Evolutionary conservation across 2,329 filamentous ascomycete species (phyloP), one percentile per base, ranked within the genome.

Genomic region (Xylaria sp.): DNA sequence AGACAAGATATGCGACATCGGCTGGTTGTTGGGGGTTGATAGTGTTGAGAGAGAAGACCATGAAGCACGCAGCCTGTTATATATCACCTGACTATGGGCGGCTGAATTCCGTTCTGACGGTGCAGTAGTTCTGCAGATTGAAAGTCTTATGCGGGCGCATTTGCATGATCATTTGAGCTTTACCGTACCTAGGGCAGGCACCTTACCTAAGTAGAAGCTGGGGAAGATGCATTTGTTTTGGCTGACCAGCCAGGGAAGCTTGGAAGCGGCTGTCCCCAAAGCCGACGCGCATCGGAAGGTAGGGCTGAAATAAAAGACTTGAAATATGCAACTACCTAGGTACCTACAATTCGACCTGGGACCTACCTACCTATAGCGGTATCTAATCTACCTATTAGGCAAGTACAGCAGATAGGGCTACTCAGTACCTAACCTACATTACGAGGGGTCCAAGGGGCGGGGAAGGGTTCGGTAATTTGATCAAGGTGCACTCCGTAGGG

Each of bases 161-260:
- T 21, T 59, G 60, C 60, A 59, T 63, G 51, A 63, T 63, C 60
- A 63, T 46, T 37, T 52, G 57, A 57, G 61, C 52, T 63, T 60
- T 60, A 21, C 46, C 61, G n/a, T n/a, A n/a, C n/a, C n/a, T n/a
- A n/a, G n/a, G n/a, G n/a, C n/a, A n/a, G n/a, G n/a, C n/a, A n/a
- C n/a, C n/a, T n/a, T n/a, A n/a, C n/a, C 47, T 46, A 47, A 51
- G 46, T 21, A 57, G 61, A 60, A 63, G 52, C 57, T 53, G 57
- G 57, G 57, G 42, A 52, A 47, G 51, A 31, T 43, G 21, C 58
- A 33, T 51, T 60, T 43, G 51, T 46, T 31, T 31, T 31, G 28
- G 7, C 35, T 9, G 35, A n/a, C n/a, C n/a, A n/a, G n/a, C n/a
- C n/a, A n/a, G n/a, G n/a, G n/a, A n/a, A n/a, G n/a, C n/a, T n/a